Conservation (phyloP, 768 basidiomycete genomes). For the Naganishia vaughanmartiniae region DNA sequence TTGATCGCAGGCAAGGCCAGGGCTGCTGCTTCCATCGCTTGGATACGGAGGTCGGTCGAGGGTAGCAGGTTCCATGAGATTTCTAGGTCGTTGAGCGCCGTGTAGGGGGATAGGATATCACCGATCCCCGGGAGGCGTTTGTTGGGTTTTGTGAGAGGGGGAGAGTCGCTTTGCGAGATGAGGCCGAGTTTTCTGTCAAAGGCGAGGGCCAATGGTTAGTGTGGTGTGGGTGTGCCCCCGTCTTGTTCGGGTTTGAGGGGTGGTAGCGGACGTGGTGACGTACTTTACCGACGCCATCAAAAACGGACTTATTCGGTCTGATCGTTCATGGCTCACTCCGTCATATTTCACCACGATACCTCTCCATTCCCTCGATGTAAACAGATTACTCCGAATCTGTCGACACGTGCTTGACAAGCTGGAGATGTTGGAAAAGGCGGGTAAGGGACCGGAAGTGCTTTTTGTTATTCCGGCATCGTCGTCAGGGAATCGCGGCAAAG, state of each 20-base stretch:
- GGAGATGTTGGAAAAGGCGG: not conserved
- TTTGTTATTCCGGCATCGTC: not conserved
- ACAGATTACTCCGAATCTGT: not conserved
- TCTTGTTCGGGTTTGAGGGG: not conserved
- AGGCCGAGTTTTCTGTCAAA: not conserved
- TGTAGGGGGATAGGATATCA: not conserved
- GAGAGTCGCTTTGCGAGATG: not conserved
- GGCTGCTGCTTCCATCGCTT: not conserved
- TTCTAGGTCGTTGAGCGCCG: not conserved
- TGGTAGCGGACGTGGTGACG: not conserved
- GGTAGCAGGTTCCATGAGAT: slow-evolving; percentile 6
- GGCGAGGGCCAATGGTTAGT: not conserved
- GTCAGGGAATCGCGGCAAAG: not conserved
- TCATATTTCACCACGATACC: not conserved
- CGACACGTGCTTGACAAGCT: not conserved
- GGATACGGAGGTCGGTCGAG: not conserved
- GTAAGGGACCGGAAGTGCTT: not conserved
- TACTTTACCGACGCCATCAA: slow-evolving; percentile 12
- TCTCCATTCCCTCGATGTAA: not conserved
- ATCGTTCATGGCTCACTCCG: not conserved
- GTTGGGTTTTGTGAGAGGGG: not conserved
- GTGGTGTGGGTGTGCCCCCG: not conserved
- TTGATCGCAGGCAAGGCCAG: not conserved
- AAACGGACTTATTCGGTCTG: not conserved
- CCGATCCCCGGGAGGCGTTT: not conserved